phyloP scores from a whole-genome alignment of 2,329 filamentous ascomycete species.

The Xylaria sp. region DNA sequence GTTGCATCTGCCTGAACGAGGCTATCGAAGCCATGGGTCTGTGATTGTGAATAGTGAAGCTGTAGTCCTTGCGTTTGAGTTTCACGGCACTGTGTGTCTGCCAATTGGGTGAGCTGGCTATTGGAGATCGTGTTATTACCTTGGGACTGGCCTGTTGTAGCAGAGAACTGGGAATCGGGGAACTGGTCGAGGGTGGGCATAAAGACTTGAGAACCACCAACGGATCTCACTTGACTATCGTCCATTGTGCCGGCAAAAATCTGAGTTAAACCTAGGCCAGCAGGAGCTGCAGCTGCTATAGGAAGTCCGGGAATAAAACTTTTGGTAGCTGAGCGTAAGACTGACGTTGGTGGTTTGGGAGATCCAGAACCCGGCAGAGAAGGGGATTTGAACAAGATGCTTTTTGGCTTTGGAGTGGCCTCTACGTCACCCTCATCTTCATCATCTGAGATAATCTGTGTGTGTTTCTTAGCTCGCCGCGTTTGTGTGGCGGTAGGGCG shows the following conservation, averaged over 20 bases:
- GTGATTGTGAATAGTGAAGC: conserved; percentile 70
- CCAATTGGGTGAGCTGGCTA: conserved; percentile 58
- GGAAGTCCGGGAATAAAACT: conserved; percentile 76
- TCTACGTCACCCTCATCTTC: conserved; percentile 61
- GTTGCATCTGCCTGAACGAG: conserved; percentile 63
- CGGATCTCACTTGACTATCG: conserved; percentile 60
- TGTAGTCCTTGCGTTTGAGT: conserved; percentile 61
- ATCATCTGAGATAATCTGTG: conserved; percentile 71
- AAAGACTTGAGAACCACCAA: conserved; percentile 54
- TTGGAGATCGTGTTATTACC: conserved; percentile 64
- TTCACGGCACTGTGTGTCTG: conserved; percentile 52
- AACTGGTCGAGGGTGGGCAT: conserved; percentile 69
- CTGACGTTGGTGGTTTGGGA: conserved; percentile 69
- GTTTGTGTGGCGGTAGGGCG: conserved; percentile 55
- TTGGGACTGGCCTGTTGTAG: conserved; percentile 64
- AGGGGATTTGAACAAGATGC: conserved; percentile 55
- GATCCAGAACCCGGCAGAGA: conserved; percentile 58
- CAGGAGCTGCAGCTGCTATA: conserved; percentile 63
- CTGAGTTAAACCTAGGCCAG: conserved; percentile 82
- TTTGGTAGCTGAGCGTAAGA: conserved; percentile 75
- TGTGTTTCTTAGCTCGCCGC: conserved; percentile 63
- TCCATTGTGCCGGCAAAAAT: conserved; percentile 93
- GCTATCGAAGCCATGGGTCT: conserved; percentile 68
- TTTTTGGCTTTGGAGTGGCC: conserved; percentile 63
- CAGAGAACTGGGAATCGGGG: conserved; percentile 70